Conservation (phyloP, 176 grass and related monocot genomes). For the Panicum miliaceum region DNA sequence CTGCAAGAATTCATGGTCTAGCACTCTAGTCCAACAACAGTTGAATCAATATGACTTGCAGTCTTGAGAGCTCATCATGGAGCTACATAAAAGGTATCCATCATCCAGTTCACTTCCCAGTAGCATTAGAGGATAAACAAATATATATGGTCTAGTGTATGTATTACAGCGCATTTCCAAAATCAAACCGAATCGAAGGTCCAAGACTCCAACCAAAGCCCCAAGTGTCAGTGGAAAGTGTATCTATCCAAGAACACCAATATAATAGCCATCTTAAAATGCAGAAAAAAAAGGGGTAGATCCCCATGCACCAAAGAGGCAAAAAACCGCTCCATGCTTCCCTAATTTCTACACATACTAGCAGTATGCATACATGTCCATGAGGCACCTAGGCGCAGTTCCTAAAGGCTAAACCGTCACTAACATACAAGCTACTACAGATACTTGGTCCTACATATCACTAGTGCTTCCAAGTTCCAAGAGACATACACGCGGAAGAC, state of each 20-base stretch:
- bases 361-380: slow-evolving; percentile 45
- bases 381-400: slow-evolving; percentile 43
- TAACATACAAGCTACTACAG: slow-evolving; percentile 41
- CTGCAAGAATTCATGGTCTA: not conserved
- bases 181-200: slow-evolving; percentile 27
- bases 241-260: slow-evolving; percentile 37
- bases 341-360: slow-evolving; percentile 44
- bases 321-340: slow-evolving; percentile 45
- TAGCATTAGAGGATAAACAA: slow-evolving; percentile 2
- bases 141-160: not conserved
- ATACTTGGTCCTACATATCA: slow-evolving; percentile 47
- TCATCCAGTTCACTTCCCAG: slow-evolving; percentile 13
- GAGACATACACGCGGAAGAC: slow-evolving; percentile 25
- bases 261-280: slow-evolving; percentile 43
- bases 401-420: slow-evolving; percentile 48
- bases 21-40: slow-evolving; percentile 17
- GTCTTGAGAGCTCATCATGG: not conserved
- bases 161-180: slow-evolving; percentile 34
- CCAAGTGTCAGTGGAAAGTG: slow-evolving; percentile 30
- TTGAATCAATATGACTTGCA: not conserved
- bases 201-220: not conserved
- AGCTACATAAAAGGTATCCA: not conserved
- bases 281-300: slow-evolving; percentile 14
- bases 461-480: slow-evolving; percentile 51
- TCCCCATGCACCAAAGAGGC: slow-evolving; percentile 48